These are phyloP conservation scores for Penicillium nordicum DNA, from an alignment of 2,329 filamentous ascomycete genomes.

Conservation along the genomic window DNA sequence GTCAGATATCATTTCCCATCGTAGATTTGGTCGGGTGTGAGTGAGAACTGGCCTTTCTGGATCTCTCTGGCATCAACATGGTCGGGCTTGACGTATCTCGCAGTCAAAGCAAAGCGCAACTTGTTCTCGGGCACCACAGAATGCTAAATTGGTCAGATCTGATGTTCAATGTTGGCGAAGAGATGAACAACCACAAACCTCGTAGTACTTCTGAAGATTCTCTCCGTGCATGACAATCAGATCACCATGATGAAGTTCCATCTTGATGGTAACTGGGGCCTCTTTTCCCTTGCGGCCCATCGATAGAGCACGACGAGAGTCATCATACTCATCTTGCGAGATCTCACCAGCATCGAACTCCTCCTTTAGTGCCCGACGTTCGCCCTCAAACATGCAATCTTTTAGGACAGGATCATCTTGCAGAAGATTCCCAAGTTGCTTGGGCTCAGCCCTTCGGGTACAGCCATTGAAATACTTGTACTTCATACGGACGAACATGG, in stretches of 20 bases:
- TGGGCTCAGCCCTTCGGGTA: conserved; percentile 11
- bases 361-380: conserved; percentile 25
- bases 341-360: conserved; percentile 20
- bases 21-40: conserved; percentile 28
- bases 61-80: conserved; percentile 19
- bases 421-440: conserved; percentile 9
- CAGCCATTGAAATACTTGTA: conserved; percentile 43
- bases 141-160: conserved; percentile 25
- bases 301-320: conserved; percentile 23
- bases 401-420: conserved; percentile 32
- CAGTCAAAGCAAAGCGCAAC: conserved; percentile 37
- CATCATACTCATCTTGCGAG: conserved; percentile 20
- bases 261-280: conserved; percentile 36
- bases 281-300: conserved; percentile 26
- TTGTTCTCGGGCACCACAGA: conserved; percentile 29
- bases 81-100: conserved; percentile 33
- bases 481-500: conserved; percentile 57
- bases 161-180: neutral
- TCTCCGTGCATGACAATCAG: conserved; percentile 57
- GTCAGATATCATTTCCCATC: conserved; percentile 25
- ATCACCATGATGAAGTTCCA: conserved; percentile 55
- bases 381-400: conserved; percentile 27
- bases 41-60: conserved; percentile 28
- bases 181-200: conserved; percentile 32
- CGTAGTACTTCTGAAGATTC: conserved; percentile 53